phyloP scores from a whole-genome alignment of 116 monocot species.

The Cymodocea nodosa region DNA sequence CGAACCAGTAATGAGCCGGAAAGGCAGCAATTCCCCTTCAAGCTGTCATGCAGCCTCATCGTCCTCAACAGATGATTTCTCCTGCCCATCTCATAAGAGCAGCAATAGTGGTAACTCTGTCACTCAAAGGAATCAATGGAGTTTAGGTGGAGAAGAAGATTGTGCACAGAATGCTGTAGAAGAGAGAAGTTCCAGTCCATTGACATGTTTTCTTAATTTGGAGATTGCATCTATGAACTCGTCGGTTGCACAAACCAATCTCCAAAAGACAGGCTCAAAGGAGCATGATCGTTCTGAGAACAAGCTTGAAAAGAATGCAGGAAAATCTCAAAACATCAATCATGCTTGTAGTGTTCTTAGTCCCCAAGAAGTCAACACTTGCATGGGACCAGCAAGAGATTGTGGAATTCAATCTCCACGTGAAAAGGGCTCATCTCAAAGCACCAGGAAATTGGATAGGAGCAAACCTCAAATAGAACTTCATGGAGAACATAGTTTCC shows the following conservation, averaged over 20 bases:
- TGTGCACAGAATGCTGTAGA: not conserved
- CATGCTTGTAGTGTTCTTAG: not conserved
- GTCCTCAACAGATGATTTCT: conserved; percentile 18
- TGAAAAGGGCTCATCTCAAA: not conserved
- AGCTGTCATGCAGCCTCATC: conserved; percentile 9
- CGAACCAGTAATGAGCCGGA: conserved; percentile 2
- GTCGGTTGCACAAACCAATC: not conserved
- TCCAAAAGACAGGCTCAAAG: not conserved
- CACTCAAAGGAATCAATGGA: not conserved
- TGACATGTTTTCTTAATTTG: not conserved
- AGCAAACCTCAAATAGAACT: not conserved
- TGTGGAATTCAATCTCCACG: not conserved
- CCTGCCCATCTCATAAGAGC: not conserved
- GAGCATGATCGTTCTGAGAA: not conserved
- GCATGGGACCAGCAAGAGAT: not conserved
- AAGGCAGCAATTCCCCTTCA: conserved; percentile 12
- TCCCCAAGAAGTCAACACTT: not conserved
- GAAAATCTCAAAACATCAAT: not conserved
- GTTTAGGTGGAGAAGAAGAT: not conserved
- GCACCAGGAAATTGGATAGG: not conserved
- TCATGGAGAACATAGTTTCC: not conserved
- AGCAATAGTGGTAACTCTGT: not conserved
- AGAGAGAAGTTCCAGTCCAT: conserved; percentile 2
- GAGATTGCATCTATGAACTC: conserved; percentile 1
- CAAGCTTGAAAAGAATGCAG: not conserved